Evolutionary conservation across 345 rosid genomes (phyloP).

Genomic region (Syzygium aromaticum): DNA sequence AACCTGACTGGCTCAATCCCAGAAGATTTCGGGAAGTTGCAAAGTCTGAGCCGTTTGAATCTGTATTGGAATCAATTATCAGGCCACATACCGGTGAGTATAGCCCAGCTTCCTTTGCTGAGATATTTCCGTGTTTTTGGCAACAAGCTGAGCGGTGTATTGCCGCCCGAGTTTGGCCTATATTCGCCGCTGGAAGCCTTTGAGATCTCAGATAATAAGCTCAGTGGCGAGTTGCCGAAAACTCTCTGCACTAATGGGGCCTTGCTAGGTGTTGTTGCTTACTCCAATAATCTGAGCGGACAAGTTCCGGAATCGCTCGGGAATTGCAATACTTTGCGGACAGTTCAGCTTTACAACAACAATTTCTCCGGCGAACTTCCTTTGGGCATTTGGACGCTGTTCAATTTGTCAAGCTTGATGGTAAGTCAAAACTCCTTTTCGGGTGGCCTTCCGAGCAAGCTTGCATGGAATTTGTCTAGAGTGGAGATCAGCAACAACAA

Average conservation of each 20-base stretch:
- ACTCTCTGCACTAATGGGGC: slow-evolving; percentile 60
- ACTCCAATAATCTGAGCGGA: slow-evolving; percentile 55
- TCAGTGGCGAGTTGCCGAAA: slow-evolving; percentile 60
- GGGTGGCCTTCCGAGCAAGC: slow-evolving; percentile 48
- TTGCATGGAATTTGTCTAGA: slow-evolving; percentile 61
- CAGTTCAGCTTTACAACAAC: slow-evolving; percentile 63
- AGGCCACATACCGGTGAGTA: slow-evolving; percentile 46
- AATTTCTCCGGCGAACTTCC: slow-evolving; percentile 77
- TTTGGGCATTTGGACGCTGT: slow-evolving; percentile 47
- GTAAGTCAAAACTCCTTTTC: slow-evolving; percentile 59
- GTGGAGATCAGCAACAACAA: slow-evolving; percentile 59
- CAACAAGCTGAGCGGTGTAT: slow-evolving; percentile 52
- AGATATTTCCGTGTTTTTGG: slow-evolving; percentile 25
- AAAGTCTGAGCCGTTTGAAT: slow-evolving; percentile 24
- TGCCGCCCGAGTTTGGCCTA: slow-evolving; percentile 66
- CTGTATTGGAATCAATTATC: slow-evolving; percentile 41
- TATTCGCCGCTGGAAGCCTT: slow-evolving; percentile 51
- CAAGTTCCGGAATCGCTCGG: slow-evolving; percentile 59
- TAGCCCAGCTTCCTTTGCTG: slow-evolving; percentile 45
- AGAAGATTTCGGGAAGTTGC: slow-evolving; percentile 42
- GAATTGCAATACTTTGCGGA: slow-evolving; percentile 35
- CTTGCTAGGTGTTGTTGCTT: slow-evolving; percentile 53
- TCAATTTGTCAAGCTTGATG: slow-evolving; percentile 36
- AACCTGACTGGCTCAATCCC: slow-evolving; percentile 64
- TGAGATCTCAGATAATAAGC: slow-evolving; percentile 50